A percentile compares a stretch with the other conserved stretches of the same genome.
Conservation (phyloP, 331 rosid species). For the Pyracantha coccinea region DNA sequence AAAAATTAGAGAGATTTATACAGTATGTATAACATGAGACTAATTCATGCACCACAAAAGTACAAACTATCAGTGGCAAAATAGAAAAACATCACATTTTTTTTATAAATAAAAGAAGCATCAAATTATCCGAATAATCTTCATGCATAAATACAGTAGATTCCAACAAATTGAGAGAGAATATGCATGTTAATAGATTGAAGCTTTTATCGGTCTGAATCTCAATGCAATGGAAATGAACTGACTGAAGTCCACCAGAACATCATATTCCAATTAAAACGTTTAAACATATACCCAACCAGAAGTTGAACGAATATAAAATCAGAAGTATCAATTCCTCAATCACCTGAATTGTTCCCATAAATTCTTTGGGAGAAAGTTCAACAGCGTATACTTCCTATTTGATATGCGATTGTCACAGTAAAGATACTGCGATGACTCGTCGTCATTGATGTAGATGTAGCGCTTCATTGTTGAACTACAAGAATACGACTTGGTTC, state of each 20-base stretch:
- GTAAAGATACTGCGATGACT: constrained; percentile 49
- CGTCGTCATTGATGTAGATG: constrained; percentile 80
- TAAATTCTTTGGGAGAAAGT: constrained; percentile 91
- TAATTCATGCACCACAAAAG: background rate
- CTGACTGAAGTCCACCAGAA: background rate
- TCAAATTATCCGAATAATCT: background rate
- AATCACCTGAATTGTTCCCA: constrained; percentile 96
- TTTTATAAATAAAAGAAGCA: too few species aligned
- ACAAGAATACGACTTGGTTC: constrained; percentile 30
- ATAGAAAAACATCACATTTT: too few species aligned
- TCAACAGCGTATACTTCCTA: constrained; percentile 72
- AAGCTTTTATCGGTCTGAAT: background rate
- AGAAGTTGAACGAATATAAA: background rate
- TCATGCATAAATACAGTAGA: constrained; percentile 50
- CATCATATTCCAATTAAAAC: background rate
- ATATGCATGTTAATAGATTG: background rate
- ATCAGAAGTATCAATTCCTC: constrained; percentile 12
- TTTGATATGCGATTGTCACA: constrained; percentile 86
- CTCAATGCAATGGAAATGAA: background rate
- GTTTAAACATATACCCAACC: background rate
- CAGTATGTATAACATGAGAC: background rate
- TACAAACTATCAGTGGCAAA: background rate
- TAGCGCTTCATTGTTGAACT: constrained; percentile 67
- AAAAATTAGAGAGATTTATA: background rate
- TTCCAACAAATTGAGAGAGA: background rate